Conservation (phyloP, 2,329 filamentous ascomycete species). For the Stagonosporopsis vannaccii region DNA sequence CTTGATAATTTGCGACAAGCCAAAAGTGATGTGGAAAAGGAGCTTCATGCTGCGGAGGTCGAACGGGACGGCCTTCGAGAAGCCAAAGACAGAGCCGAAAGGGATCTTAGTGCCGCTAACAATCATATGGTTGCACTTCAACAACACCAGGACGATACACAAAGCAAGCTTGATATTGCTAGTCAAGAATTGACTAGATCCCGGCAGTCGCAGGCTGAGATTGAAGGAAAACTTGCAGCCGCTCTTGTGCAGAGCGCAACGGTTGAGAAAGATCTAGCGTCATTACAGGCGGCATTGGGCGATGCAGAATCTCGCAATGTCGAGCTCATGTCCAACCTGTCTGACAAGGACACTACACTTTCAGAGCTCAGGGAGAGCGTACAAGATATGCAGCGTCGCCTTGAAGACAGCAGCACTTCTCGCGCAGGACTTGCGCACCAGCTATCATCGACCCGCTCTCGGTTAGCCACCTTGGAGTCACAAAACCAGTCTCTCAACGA, state of each 20-base stretch:
- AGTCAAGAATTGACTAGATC: neutral
- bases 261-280: conserved; percentile 25
- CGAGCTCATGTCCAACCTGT: conserved; percentile 26
- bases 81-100: conserved; percentile 1
- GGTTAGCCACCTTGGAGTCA: neutral
- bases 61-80: neutral
- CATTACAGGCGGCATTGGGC: conserved; percentile 23
- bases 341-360: conserved; percentile 20
- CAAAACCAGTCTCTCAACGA: neutral
- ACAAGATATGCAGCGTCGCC: neutral
- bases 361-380: neutral
- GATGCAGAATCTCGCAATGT: conserved; percentile 26
- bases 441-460: conserved; percentile 10
- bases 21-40: conserved; percentile 15
- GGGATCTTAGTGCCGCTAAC: neutral
- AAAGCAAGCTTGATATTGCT: conserved; percentile 1
- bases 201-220: neutral
- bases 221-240: conserved; percentile 4
- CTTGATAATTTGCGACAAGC: conserved; percentile 23
- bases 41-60: neutral
- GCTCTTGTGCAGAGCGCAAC: conserved; percentile 22
- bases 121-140: neutral
- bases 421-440: conserved; percentile 2
- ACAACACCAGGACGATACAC: conserved; percentile 2
- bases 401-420: conserved; percentile 4